Percentiles rank a stretch among this genome's conserved stretches.
phyloP scores from a whole-genome alignment of 192 early-diverging fungal species.

The Piromyces sp. region DNA sequence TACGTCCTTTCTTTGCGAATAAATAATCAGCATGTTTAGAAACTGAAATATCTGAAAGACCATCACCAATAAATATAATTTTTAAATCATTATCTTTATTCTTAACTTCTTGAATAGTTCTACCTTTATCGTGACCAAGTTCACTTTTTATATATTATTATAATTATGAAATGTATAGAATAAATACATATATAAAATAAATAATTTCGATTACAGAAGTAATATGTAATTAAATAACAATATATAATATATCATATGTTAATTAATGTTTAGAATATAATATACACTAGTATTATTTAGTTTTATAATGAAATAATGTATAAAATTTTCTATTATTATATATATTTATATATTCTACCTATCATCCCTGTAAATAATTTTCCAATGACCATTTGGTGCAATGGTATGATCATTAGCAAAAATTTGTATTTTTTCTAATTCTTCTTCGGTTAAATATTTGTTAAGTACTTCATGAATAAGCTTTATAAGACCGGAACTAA shows the following conservation, averaged over 20 bases:
- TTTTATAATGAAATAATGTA: too few relatives aligned
- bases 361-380: constrained; percentile 43
- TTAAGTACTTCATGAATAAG: constrained; percentile 24
- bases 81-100: not conserved
- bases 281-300: too few relatives aligned
- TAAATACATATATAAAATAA: too few relatives aligned
- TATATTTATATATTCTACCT: constrained; percentile 13
- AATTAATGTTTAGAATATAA: too few relatives aligned
- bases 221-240: too few relatives aligned
- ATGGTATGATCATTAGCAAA: constrained; percentile 35
- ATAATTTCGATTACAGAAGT: too few relatives aligned
- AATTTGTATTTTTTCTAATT: constrained; percentile 21
- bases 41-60: constrained; percentile 57
- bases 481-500: constrained; percentile 23
- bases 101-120: constrained; percentile 4
- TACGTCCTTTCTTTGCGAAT: constrained; percentile 52
- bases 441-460: constrained; percentile 19
- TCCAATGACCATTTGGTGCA: constrained; percentile 23
- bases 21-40: constrained; percentile 55
- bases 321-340: too few relatives aligned
- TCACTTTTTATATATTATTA: constrained; percentile 10
- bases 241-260: too few relatives aligned
- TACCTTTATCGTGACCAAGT: constrained; percentile 48
- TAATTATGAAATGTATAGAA: not conserved
- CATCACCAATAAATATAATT: constrained; percentile 65